Evolutionary conservation across 1,284 basidiomycete species (phyloP), one percentile per base, ranked within the genome.

Genomic region (Cystobasidium pallidum): DNA sequence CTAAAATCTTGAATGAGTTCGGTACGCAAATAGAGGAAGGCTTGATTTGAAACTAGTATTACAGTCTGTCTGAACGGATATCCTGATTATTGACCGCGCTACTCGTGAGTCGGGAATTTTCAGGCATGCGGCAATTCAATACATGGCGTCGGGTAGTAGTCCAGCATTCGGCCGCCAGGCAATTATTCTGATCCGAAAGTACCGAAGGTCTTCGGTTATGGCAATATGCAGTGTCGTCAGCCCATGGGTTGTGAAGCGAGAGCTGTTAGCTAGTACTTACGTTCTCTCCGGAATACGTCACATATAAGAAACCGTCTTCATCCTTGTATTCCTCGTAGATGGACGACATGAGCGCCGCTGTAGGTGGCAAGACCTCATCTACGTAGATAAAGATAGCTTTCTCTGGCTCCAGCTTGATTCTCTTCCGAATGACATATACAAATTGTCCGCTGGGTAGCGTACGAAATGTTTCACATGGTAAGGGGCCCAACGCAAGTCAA

Each of bases 321-420:
- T 96, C 93, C 86, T 96, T 96, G 87, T 99, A 95, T 83, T 99
- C 96, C 83, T 99, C 96, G 81, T 99, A 99, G 80, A 99, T 98
- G 63, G 93, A 90, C 80, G 92, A 94, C 96, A 99, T 99, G 64
- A 98, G 85, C 6, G 96, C 95, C 24, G 95, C 95, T 1, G 96
- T 98, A 58, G 96, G 95, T 66, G 96, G 96, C 49, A 99, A 86
- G 70, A 99, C 93, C 82, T 99, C 96, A 79, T 99, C 94, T 61
- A 98, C 94, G 80, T 97, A 98, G 82, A 98, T 96, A 84, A 97
- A 98, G 83, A 98, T 98, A 39, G 96, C 96, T 85, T 98, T 98
- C 87, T 99, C 96, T 19, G 96, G 95, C 41, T 94, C 92, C 71
- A 99, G 88, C 88, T 99, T 99, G 89, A 99, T 99, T 71, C 96